Conservation (phyloP, 805 yeast genomes). For the Scheffersomyces amazonensis region DNA sequence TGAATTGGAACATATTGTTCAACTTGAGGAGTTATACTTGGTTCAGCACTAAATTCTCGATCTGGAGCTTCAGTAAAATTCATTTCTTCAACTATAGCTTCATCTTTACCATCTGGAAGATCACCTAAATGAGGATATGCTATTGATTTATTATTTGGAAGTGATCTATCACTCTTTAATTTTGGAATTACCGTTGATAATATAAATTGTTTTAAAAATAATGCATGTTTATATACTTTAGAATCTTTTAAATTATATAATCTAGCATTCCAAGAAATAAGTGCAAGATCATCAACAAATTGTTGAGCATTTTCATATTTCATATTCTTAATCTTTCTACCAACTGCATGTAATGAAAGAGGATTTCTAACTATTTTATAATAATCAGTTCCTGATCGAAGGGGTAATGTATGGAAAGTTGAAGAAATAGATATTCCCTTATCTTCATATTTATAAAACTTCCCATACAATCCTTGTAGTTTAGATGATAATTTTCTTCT, state of each 20-base stretch:
- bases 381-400: conserved; percentile 70
- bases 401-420: conserved; percentile 73
- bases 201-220: conserved; percentile 52
- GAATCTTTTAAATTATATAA: conserved; percentile 74
- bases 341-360: conserved; percentile 74
- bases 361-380: conserved; percentile 77
- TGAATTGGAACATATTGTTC: conserved; percentile 1
- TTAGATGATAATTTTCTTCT: conserved; percentile 33
- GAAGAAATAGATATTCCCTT: conserved; percentile 45
- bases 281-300: conserved; percentile 75
- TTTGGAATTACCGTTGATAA: conserved; percentile 46
- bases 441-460: conserved; percentile 39
- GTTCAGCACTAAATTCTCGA: conserved; percentile 9
- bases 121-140: conserved; percentile 68
- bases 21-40: conserved; percentile 5
- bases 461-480: conserved; percentile 32
- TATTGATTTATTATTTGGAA: conserved; percentile 34
- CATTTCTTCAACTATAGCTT: conserved; percentile 4
- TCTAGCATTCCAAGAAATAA: conserved; percentile 88
- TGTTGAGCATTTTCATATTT: conserved; percentile 61
- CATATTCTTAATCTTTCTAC: conserved; percentile 51
- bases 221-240: conserved; percentile 66
- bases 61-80: conserved; percentile 6
- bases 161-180: conserved; percentile 39
- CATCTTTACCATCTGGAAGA: conserved; percentile 51